Base-by-base conservation (phyloP, 768 basidiomycete genomes). In the Chalciporus chontae region DNA sequence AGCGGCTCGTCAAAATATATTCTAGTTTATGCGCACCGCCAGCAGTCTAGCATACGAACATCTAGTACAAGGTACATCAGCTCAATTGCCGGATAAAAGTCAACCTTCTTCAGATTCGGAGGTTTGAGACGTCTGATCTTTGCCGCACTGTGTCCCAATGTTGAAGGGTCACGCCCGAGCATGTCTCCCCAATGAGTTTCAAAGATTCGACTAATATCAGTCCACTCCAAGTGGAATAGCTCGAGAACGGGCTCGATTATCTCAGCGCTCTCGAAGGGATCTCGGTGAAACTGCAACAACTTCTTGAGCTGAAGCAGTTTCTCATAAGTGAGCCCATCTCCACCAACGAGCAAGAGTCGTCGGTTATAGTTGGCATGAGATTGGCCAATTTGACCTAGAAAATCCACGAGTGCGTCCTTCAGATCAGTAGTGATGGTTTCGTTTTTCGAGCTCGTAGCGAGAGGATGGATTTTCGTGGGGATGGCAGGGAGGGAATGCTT, bases 281-380 rank as follows among this genome's bases (percentile, higher is more conserved):
- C 42, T n/a, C 43, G 44, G 34, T 53, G 55, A 47, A 53, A 57
- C 44, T 57, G 55, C 13, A 55, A 50, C 15, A 43, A 51, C 37
- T 48, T 23, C 40, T 56, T 51, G n/a, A 58, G 40, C n/a, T 47
- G 43, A 6, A 53, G 18, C 5, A 60, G 23, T 51, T 64, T 65
- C 45, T 72, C 63, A 48, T 49, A 73, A 3, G 71, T 69, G 31
- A 71, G 56, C 1, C 72, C 71, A 56, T 73, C 70, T 1, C 71
- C 69, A 13, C 66, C 66, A 18, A 67, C 53, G 6, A 62, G 54
- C 18, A 69, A 50, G 10, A 69, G 45, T 9, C 56, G 48, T 10
- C 46, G 49, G 11, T 58, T 43, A 46, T 62, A 62, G 11, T 54
- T 32, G 5, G 55, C 62, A 3, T 43, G 42, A 7, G 45, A 54